Percentiles rank a stretch among this genome's conserved stretches.
Conservation (phyloP, 306 rosid genomes). For the Astragalus glycyphyllos region DNA sequence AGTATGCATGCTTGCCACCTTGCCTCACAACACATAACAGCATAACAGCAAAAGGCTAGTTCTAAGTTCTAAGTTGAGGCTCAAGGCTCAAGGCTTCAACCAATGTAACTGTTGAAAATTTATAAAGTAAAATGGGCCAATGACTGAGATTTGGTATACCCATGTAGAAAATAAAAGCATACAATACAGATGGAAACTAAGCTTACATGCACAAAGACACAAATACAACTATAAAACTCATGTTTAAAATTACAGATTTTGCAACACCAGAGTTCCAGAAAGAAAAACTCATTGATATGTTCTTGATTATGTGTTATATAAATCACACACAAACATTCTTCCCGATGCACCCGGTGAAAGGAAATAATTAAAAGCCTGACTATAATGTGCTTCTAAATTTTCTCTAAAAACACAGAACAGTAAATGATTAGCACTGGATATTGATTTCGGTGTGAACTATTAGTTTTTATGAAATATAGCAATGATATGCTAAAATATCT, state of each 20-base stretch:
- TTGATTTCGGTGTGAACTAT: conserved; percentile 21
- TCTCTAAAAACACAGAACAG: conserved; percentile 20
- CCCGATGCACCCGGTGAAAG: not conserved
- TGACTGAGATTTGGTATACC: not conserved
- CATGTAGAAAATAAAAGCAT: conserved; percentile 18
- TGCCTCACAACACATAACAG: conserved; percentile 24
- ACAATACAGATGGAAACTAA: conserved; percentile 4
- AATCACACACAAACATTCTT: conserved; percentile 13
- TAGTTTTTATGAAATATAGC: conserved; percentile 8
- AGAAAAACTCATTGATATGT: conserved; percentile 13
- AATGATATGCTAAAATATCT: conserved; percentile 21
- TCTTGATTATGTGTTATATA: conserved; percentile 20
- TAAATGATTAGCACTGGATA: conserved; percentile 13
- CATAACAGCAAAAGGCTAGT: conserved; percentile 18
- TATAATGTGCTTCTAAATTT: not conserved
- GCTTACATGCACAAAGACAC: not conserved
- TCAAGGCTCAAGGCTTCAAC: conserved; percentile 34
- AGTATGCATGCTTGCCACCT: not conserved
- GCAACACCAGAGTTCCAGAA: conserved; percentile 18
- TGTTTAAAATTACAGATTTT: not conserved
- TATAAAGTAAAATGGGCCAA: not conserved
- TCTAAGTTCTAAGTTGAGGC: conserved; percentile 21
- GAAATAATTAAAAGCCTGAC: conserved; percentile 9
- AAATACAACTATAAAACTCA: conserved; percentile 12
- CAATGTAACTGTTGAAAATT: conserved; percentile 21